Evolutionary conservation across 768 basidiomycete species (phyloP).

Genomic region (Inosperma sp.): DNA sequence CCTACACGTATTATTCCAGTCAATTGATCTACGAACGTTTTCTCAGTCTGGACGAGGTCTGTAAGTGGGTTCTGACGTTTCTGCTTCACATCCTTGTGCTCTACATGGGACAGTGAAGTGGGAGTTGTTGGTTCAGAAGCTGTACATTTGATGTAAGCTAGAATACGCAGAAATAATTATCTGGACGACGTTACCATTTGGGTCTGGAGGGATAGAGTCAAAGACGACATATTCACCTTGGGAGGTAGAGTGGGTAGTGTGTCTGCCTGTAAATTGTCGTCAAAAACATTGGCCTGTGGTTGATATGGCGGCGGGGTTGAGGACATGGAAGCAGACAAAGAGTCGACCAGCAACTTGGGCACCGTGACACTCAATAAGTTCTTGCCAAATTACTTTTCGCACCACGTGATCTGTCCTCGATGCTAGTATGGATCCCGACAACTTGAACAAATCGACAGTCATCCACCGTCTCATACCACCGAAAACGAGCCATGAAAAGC

Average conservation of each 20-base stretch:
- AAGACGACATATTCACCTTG: conserved; percentile 9
- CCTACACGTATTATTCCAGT: conserved; percentile 87
- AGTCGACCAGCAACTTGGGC: too few relatives aligned
- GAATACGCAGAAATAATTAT: conserved; percentile 9
- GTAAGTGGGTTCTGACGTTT: conserved; percentile 71
- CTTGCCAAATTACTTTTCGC: conserved; percentile 14
- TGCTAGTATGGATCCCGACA: too few relatives aligned
- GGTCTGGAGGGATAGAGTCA: conserved; percentile 10
- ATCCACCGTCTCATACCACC: too few relatives aligned
- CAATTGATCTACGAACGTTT: conserved; percentile 83
- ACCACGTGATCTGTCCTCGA: conserved; percentile 28
- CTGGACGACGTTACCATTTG: conserved; percentile 20
- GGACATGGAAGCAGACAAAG: conserved; percentile 7
- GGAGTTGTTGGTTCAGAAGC: conserved; percentile 39
- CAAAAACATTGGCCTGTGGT: neutral
- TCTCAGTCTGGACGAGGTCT: conserved; percentile 94
- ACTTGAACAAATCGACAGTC: too few relatives aligned
- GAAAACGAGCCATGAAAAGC: too few relatives aligned
- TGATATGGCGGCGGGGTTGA: conserved; percentile 10
- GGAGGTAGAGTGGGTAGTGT: conserved; percentile 3
- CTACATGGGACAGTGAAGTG: conserved; percentile 27
- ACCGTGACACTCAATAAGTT: too few relatives aligned
- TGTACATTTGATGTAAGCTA: conserved; percentile 20
- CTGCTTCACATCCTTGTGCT: conserved; percentile 53
- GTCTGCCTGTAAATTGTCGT: conserved; percentile 2